Evolutionary conservation across 768 basidiomycete genomes (phyloP).

Genomic region (Cyathus striatus): DNA sequence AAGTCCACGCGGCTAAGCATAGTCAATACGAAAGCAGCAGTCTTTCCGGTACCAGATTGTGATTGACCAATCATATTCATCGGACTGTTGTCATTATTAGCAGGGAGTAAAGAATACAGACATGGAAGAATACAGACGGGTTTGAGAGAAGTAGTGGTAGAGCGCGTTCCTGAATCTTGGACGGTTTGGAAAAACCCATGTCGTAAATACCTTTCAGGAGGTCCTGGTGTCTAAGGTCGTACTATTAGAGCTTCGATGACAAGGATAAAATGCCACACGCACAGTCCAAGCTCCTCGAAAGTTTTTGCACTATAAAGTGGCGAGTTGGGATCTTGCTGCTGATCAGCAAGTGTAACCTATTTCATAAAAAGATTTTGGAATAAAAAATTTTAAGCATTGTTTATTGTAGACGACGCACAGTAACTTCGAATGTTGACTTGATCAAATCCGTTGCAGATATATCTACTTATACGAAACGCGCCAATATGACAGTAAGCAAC

Average conservation of each 20-base stretch:
- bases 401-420: slow-evolving; percentile 38
- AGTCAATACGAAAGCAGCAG: slow-evolving; percentile 94
- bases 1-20: slow-evolving; percentile 96
- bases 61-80: slow-evolving; percentile 99
- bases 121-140: slow-evolving; percentile 55
- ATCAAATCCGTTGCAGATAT: too few species aligned
- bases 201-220: slow-evolving; percentile 91
- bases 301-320: slow-evolving; percentile 90
- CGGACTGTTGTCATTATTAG: too few species aligned
- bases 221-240: slow-evolving; percentile 59
- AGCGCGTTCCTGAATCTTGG: slow-evolving; percentile 97
- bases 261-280: slow-evolving; percentile 29
- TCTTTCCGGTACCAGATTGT: slow-evolving; percentile 98
- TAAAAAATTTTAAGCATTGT: too few species aligned
- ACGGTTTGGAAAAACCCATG: slow-evolving; percentile 96
- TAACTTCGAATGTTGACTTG: slow-evolving; percentile 79
- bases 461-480: too few species aligned
- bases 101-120: neutral
- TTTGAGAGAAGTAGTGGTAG: slow-evolving; percentile 85
- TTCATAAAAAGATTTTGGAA: slow-evolving; percentile 5
- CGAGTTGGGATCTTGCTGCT: slow-evolving; percentile 94
- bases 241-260: too few species aligned
- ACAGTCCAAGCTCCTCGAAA: slow-evolving; percentile 96
- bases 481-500: too few species aligned
- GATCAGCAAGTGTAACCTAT: slow-evolving; percentile 94